These are phyloP conservation scores for Talaromyces amestolkiae DNA, from an alignment of 2,329 filamentous ascomycete species.

Conservation along the genomic window DNA sequence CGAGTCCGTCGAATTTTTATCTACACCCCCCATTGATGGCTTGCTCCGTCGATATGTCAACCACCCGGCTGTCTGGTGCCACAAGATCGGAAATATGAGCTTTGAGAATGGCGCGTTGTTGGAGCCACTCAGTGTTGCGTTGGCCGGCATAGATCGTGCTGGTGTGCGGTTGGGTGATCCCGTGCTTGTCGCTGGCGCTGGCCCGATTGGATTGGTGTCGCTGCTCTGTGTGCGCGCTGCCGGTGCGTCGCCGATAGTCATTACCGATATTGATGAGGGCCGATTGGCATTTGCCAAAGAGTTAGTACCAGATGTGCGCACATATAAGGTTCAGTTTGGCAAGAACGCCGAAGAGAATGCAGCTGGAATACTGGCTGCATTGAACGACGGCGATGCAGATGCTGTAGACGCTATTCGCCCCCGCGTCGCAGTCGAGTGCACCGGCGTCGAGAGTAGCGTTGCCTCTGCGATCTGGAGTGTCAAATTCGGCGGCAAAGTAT, in stretches of 20 bases:
- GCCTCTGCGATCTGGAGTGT: constrained; percentile 80
- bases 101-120: constrained; percentile 89
- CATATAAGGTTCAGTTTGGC: constrained; percentile 56
- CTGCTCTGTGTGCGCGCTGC: constrained; percentile 80
- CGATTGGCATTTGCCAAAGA: constrained; percentile 80
- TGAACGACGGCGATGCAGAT: constrained; percentile 52
- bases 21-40: constrained; percentile 84
- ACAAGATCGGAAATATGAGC: constrained; percentile 90
- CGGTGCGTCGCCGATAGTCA: constrained; percentile 84
- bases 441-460: constrained; percentile 88
- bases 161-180: constrained; percentile 79
- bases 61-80: constrained; percentile 91
- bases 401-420: constrained; percentile 66
- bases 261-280: constrained; percentile 90
- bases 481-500: constrained; percentile 95
- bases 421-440: constrained; percentile 82
- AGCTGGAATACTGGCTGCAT: constrained; percentile 63
- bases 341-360: constrained; percentile 66
- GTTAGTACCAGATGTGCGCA: constrained; percentile 74
- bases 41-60: constrained; percentile 90
- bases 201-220: constrained; percentile 88
- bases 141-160: constrained; percentile 83
- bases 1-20: constrained; percentile 79
- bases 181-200: constrained; percentile 85
- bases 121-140: constrained; percentile 83